Percentiles rank a stretch among this genome's conserved stretches.
These are phyloP conservation scores for Hondaea fermentalgiana DNA, from an alignment of 108 stramenopile genomes.

Conservation along the genomic window DNA sequence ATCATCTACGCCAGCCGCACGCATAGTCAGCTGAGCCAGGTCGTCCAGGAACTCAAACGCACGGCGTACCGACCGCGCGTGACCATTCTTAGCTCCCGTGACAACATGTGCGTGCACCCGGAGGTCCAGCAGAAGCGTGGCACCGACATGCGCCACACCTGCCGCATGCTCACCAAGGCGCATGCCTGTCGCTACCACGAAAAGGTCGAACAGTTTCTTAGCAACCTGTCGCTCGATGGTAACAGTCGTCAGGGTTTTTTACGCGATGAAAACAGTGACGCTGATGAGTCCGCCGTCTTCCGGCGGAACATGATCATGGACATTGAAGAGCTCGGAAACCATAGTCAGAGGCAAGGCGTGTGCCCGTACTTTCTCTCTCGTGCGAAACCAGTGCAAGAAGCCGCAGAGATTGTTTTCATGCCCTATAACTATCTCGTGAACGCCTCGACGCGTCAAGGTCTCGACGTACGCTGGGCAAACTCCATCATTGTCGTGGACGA, in stretches of 20 bases:
- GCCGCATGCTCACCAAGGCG: constrained; percentile 61
- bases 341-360: constrained; percentile 63
- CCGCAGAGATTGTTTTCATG: constrained; percentile 82
- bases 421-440: constrained; percentile 99
- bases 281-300: constrained; percentile 39
- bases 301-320: constrained; percentile 53
- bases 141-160: constrained; percentile 68
- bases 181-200: constrained; percentile 18
- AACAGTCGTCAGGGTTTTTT: constrained; percentile 49
- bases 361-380: constrained; percentile 91
- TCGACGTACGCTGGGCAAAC: constrained; percentile 68
- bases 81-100: constrained; percentile 82
- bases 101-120: constrained; percentile 93
- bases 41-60: constrained; percentile 77
- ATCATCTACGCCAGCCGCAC: constrained; percentile 95
- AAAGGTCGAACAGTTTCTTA: constrained; percentile 24
- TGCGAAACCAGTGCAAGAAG: constrained; percentile 45
- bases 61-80: constrained; percentile 82
- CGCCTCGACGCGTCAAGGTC: constrained; percentile 61
- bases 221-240: constrained; percentile 25
- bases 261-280: constrained; percentile 37
- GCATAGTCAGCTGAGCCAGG: constrained; percentile 90
- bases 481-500: constrained; percentile 92
- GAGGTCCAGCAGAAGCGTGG: constrained; percentile 64
- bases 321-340: constrained; percentile 81